Evolutionary conservation across 192 early-diverging fungal species (phyloP), one percentile per base, ranked within the genome.

Genomic region (Paraglomus brasilianum): DNA sequence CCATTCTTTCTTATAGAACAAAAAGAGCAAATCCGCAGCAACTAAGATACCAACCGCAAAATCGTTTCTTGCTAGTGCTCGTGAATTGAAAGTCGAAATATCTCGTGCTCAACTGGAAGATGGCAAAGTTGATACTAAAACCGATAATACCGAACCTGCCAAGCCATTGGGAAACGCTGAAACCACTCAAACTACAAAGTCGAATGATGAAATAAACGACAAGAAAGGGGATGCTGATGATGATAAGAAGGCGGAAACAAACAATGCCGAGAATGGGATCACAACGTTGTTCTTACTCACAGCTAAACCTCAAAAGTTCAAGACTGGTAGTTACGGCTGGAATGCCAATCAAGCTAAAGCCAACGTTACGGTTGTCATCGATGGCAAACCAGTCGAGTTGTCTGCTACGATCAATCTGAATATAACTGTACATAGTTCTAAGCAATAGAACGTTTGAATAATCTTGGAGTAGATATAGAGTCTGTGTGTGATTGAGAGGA

Each of bases 361-460:
- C 13, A 69, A 69, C 11, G 56, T 69, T 41, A 69, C 56, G 44
- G 55, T 69, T 47, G 53, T 58, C 4, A 69, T 69, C 7, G 67
- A 69, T 39, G 67, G 43, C 4, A 58, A 69, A 22, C 53, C 56
- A 47, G 67, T 69, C 7, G 67, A 69, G 58, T 59, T 69, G 21
- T 56, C 67, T 7, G 67, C 58, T 21, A 59, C 67, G 15, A 58
- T 69, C 41, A 69, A 30, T 58, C 19, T 69, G 5, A 69, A 69
- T 69, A 39, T 69, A n/a, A 57, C 38, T 45, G 67, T 69, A 43
- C 66, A 69, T 14, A 36, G 39, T 56, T 69, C 66, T 7, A 58
- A 56, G 43, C 56, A 69, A 53, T 58, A 58, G 30, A 30, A 30
- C 30, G 30, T 30, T 30, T 30, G 30, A 30, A 30, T n/a, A n/a